Percentiles rank a stretch among this genome's conserved stretches.
These are phyloP conservation scores for Arbutus unedo DNA, from an alignment of 148 eudicot species.

Conservation along the genomic window DNA sequence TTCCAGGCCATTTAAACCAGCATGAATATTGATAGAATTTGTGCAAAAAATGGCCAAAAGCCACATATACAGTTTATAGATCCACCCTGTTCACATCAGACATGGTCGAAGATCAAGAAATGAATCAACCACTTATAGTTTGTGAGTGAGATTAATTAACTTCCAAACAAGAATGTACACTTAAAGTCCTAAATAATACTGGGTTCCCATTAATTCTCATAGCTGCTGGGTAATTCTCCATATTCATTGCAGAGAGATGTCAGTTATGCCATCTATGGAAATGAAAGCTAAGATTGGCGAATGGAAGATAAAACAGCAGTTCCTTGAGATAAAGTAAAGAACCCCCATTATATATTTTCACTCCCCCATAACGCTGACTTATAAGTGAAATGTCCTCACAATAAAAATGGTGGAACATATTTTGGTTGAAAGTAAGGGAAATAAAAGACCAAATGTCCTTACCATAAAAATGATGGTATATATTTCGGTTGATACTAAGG, in stretches of 20 bases:
- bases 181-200: no score
- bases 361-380: not conserved
- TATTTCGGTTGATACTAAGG: not conserved
- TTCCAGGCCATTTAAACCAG: conserved; percentile 97
- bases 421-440: not conserved
- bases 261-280: not conserved
- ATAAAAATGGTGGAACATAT: no score
- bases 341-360: not conserved
- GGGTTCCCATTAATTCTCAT: no score
- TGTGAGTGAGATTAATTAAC: no score
- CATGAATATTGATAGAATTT: conserved; percentile 93
- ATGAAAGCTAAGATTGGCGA: not conserved
- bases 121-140: not conserved
- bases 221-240: no score
- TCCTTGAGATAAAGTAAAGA: not conserved
- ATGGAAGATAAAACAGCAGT: not conserved
- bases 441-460: no score
- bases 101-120: not conserved
- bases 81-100: conserved; percentile 55
- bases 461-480: no score
- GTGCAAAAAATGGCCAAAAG: conserved; percentile 95
- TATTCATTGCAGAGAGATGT: no score
- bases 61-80: conserved; percentile 89
- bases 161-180: no score
- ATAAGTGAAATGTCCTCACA: no score